Base-by-base conservation (phyloP, 345 rosid species). In the Syzygium jambos region DNA sequence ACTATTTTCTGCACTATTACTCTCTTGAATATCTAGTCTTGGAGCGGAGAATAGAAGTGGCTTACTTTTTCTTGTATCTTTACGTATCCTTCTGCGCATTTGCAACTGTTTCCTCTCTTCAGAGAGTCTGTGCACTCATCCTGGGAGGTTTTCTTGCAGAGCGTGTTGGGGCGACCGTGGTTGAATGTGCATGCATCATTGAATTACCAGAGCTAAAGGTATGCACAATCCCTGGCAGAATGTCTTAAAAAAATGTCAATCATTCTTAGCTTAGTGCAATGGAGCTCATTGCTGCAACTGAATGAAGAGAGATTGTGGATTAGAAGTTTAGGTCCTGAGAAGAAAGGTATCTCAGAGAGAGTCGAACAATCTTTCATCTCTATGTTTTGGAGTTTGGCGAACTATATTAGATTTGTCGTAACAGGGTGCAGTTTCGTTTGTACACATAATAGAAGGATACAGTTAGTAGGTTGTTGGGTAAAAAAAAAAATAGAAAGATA, bases 141-240 rank as follows among this genome's bases (percentile, higher is more conserved):
- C 46, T 14, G 13, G 19, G 53, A 13, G 53, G 88, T 85, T 87
- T 85, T 89, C 49, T 90, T 90, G 93, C 95, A 98, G 99, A 96
- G 92, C 97, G 96, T 34, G 98, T 95, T 87, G 99, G 96, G 78
- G 99, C 91, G 85, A 78, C 93, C 80, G 95, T 98, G 85, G 95
- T 95, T 85, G 99, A 98, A 92, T 96, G 99, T 89, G 99, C 99
- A 51, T 96, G 99, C 86, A 94, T 96, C 34, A 96, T 98, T 87
- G 99, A 98, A 92, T 91, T 98, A 93, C 90, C 95, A 11, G 99
- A 92, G 93, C 94, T 98, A 77, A 93, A 94, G 95, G 99, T 95
- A 89, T 30, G 88, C 68, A 5, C 61, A 11, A n/a, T 53, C 43
- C 53, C 53, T 52, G 56, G 14, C 54, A 57, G 49, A 51, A 86